A percentile compares a stretch with the other conserved stretches of the same genome.
Evolutionary conservation across 1,284 basidiomycete genomes (phyloP).

Genomic region (Inonotus hispidus): DNA sequence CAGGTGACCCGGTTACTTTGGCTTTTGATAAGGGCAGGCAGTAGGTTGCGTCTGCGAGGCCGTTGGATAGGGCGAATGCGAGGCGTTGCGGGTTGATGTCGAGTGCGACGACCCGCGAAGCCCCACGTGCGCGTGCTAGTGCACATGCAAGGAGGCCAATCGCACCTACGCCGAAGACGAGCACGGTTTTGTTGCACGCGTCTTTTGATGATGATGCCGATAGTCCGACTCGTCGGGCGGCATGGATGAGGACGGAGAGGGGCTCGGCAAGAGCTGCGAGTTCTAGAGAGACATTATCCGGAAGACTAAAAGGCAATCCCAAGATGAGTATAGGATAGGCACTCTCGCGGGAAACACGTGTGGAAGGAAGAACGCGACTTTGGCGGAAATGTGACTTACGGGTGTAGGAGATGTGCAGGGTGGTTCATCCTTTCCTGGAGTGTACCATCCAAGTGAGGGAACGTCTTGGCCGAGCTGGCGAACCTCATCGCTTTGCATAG

Average conservation of each 20-base stretch:
- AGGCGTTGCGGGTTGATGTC: slow-evolving; percentile 83
- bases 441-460: slow-evolving; percentile 91
- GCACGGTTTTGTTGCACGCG: slow-evolving; percentile 53
- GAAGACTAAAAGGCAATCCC: slow-evolving; percentile 47
- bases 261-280: slow-evolving; percentile 88
- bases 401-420: slow-evolving; percentile 79
- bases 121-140: slow-evolving; percentile 68
- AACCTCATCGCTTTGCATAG: slow-evolving; percentile 88
- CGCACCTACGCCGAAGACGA: slow-evolving; percentile 88
- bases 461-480: slow-evolving; percentile 84
- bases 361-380: not conserved
- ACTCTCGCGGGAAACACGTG: no score
- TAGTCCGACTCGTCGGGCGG: slow-evolving; percentile 38
- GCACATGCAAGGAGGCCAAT: slow-evolving; percentile 88
- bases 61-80: slow-evolving; percentile 66
- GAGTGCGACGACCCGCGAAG: slow-evolving; percentile 67
- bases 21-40: slow-evolving; percentile 48
- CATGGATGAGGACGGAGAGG: slow-evolving; percentile 67
- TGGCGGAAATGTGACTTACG: slow-evolving; percentile 46
- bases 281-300: slow-evolving; percentile 69
- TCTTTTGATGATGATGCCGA: slow-evolving; percentile 60
- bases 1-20: slow-evolving; percentile 39
- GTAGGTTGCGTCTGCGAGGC: slow-evolving; percentile 73
- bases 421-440: slow-evolving; percentile 87
- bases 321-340: not conserved